Evolutionary conservation across 192 early-diverging fungal species (phyloP), one percentile per base, ranked within the genome.

Genomic region (Backusella westeae): DNA sequence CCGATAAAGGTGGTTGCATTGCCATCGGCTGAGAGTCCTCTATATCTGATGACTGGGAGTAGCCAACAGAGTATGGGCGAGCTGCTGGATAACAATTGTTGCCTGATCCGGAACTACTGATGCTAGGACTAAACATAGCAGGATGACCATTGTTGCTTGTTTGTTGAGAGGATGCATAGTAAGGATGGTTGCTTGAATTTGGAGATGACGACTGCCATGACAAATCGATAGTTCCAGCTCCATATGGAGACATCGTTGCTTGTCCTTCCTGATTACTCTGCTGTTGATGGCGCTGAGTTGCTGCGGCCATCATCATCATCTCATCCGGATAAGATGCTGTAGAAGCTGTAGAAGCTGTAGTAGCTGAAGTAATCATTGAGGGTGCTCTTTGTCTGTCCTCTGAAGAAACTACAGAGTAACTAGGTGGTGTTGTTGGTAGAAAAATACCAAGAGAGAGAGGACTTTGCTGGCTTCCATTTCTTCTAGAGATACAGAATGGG

Each of bases 401-500:
- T 69, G 68, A 69, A 39, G 68, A 38, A 17, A 71, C 42, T 29
- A 49, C 29, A 6, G 70, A 71, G 19, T 71, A 71, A 23, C 21
- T 71, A 8, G 70, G 70, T 34, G 70, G 70, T 34, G 70, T 71
- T 7, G 70, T 44, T 19, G 70, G 70, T 6, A 71, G 26, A 19
- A 71, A 71, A 9, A 71, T 71, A 6, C 70, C 70, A 71, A 71
- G 70, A 6, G 70, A 71, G 17, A 71, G 39, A 42, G 75, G 75
- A 32, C 75, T 76, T 21, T 76, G 75, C 14, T 85, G 81, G 3
- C 75, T 74, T 14, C 83, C 76, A 41, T 84, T 83, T 17, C 85
- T 81, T 19, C 82, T 71, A 23, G 79, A 80, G 6, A 78, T 78
- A 46, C 85, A 86, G 15, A 86, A 73, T 15, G 85, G 85, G 21